phyloP scores from a whole-genome alignment of 208 protist genomes.

The Trypanosoma conorhini region DNA sequence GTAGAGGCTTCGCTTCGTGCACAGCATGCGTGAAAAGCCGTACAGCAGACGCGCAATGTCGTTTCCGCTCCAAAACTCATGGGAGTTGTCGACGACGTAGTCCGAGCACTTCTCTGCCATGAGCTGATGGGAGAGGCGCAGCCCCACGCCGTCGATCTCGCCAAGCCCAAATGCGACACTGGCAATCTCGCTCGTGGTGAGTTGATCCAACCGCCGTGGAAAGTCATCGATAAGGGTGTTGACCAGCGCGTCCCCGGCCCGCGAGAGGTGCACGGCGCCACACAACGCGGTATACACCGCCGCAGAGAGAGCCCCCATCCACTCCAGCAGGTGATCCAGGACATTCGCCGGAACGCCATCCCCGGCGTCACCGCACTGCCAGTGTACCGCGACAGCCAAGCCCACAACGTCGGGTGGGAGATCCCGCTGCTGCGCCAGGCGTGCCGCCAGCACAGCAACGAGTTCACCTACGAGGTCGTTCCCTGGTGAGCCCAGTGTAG shows the following conservation, averaged over 20 bases:
- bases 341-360: background rate
- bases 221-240: constrained; percentile 35
- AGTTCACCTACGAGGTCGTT: constrained; percentile 13
- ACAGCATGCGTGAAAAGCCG: constrained; percentile 77
- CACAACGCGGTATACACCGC: constrained; percentile 21
- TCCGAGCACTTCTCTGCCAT: constrained; percentile 59
- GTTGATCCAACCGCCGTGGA: constrained; percentile 41
- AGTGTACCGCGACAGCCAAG: constrained; percentile 20
- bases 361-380: background rate
- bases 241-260: background rate
- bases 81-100: constrained; percentile 70
- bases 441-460: background rate
- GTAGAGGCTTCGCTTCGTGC: constrained; percentile 78
- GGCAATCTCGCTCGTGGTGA: constrained; percentile 53
- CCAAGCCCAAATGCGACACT: constrained; percentile 55
- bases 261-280: constrained; percentile 3
- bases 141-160: constrained; percentile 52
- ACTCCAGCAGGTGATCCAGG: constrained; percentile 20
- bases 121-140: constrained; percentile 74
- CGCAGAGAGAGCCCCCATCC: constrained; percentile 20
- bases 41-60: constrained; percentile 66
- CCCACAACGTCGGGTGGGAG: constrained; percentile 29
- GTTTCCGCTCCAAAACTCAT: constrained; percentile 61
- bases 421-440: background rate
- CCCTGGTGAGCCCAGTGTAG: background rate